Evolutionary conservation across 768 basidiomycete species (phyloP), one percentile per base, ranked within the genome.

Genomic region (Leucosporidium yakuticum): DNA sequence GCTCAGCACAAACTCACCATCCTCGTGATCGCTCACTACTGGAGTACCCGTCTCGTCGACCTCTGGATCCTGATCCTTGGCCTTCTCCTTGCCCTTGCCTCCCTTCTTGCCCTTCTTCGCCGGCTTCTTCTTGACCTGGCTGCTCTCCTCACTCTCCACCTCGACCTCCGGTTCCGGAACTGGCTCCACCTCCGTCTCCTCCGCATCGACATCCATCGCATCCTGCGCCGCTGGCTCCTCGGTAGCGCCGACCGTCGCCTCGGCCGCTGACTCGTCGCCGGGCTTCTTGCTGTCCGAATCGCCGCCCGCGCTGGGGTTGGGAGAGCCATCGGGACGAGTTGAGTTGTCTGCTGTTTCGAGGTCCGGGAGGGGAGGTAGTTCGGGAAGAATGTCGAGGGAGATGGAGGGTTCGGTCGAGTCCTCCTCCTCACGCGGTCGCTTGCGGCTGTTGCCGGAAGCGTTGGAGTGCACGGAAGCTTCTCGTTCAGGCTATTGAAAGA

Each of bases 21-120:
- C 73, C 27, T 74, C 67, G n/a, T 60, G 65, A 56, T 72, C 74
- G 47, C 60, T 65, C 15, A 60, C 74, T 2, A 34, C 56, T 15
- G 6, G 59, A 65, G n/a, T 59, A 62, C 3, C 27, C 25, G 12
- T 21, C 47, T 55, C 56, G 49, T 23, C 62, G n/a, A 11, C 36
- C 32, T 17, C 53, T 1, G 51, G 23, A 6, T 6, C 39, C 39
- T 8, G 64, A 60, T 49, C 64, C 17, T 11, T 27, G 47, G 47
- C 27, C 32, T 1, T 53, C 47, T 31, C 54, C 60, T 44, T 29
- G 21, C 8, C 29, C 47, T 31, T 67, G 48, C n/a, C 63, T 39
- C 31, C 49, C 60, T 56, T 53, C 55, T 29, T 29, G 23, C 58
- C 48, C 55, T 56, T 47, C 60, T 36, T 27, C 54, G 34, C 11